Base-by-base conservation (phyloP, 2,329 filamentous ascomycete genomes). In the Ceratocystis harringtonii region DNA sequence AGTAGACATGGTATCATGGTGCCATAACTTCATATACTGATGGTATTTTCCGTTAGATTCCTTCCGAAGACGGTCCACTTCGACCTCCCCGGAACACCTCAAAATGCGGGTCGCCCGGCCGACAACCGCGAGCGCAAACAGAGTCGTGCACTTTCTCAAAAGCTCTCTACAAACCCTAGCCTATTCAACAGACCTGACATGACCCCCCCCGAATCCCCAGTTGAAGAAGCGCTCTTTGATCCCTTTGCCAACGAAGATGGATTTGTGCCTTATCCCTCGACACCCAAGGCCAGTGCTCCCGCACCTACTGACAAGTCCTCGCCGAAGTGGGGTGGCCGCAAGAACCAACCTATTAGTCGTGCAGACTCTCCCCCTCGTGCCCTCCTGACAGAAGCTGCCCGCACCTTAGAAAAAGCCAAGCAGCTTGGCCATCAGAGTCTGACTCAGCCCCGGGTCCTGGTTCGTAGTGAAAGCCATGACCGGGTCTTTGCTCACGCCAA, bases 61-160 rank as follows among this genome's bases (percentile, higher is more conserved):
- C 83, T 96, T 44, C 92, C 92, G 43, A 92, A 95, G 74, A 97
- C 92, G 50, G 81, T 96, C 72, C 86, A 95, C 75, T 97, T 97
- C 75, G 86, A 86, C 70, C 80, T 89, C 66, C 83, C 84, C 10
- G 79, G 80, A 48, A 80, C 79, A 41, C 77, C 78, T 63, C 76
- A 75, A 66, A 76, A 72, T 68, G 73, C 71, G 69, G 73, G 73
- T 63, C 69, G 72, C 68, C 60, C 69, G 68, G 70, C 69, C 68
- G 71, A 65, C 66, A 71, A 69, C 68, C 72, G 43, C 67, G 71
- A 67, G 71, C 69, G 68, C 67, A 68, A 41, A 65, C 70, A 70
- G 70, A 65, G 70, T 71, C 69, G 66, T 41, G 62, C 63, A 65
- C 72, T 69, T 68, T 69, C 66, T 62, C 70, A 65, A 68, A 73